Conservation (phyloP, 805 yeast genomes). For the Ascoidea rubescens region DNA sequence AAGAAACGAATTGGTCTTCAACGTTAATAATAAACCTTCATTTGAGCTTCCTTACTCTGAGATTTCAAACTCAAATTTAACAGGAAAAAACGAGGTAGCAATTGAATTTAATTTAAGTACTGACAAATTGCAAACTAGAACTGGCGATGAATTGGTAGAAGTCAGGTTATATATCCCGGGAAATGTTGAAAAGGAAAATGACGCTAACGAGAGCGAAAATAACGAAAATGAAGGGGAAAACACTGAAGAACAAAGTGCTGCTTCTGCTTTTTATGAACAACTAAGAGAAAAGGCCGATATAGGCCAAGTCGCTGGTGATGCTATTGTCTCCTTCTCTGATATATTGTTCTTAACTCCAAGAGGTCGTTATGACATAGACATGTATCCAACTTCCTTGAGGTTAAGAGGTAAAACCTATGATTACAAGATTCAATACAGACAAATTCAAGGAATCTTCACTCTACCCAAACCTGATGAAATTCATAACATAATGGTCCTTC, state of each 20-base stretch:
- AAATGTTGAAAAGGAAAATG: conserved; percentile 34
- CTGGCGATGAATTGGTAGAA: conserved; percentile 95
- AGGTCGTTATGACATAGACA: conserved; percentile 95
- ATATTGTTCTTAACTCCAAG: conserved; percentile 90
- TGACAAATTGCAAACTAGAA: conserved; percentile 38
- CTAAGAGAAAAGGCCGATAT: conserved; percentile 87
- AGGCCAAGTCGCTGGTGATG: conserved; percentile 90
- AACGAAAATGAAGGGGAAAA: conserved; percentile 16
- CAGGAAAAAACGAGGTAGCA: conserved; percentile 89
- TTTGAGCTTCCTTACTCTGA: conserved; percentile 81
- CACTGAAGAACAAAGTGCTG: conserved; percentile 47
- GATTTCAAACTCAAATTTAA: conserved; percentile 74
- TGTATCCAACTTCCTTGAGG: conserved; percentile 77
- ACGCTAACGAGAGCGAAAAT: conserved; percentile 27
- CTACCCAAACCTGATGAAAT: conserved; percentile 91
- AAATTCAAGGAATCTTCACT: conserved; percentile 80
- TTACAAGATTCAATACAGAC: conserved; percentile 83
- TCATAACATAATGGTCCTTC: conserved; percentile 77
- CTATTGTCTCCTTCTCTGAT: conserved; percentile 85
- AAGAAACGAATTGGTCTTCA: conserved; percentile 78
- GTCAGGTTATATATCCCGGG: conserved; percentile 91
- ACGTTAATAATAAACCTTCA: conserved; percentile 75
- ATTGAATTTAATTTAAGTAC: conserved; percentile 57
- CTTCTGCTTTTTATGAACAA: conserved; percentile 78
- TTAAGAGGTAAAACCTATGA: conserved; percentile 96